Conservation (phyloP, 495 filamentous ascomycete genomes). For the Hapsidospora chrysogenum region DNA sequence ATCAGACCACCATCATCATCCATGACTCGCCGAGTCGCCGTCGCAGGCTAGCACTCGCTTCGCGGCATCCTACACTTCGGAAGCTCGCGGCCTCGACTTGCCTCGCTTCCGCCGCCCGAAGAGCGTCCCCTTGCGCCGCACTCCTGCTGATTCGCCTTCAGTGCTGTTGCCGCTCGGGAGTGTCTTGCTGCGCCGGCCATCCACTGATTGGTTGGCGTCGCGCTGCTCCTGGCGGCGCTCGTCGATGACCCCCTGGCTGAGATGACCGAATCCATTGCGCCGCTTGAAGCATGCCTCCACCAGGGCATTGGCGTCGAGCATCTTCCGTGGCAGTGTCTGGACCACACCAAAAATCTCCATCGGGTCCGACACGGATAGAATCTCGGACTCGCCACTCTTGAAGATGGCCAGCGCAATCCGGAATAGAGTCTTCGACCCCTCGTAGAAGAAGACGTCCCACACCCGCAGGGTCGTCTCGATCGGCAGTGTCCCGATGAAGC, state of each 20-base stretch:
- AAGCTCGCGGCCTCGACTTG: slow-evolving; percentile 1
- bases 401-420: slow-evolving; percentile 83
- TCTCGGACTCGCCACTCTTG: slow-evolving; percentile 73
- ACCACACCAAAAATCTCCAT: slow-evolving; percentile 97
- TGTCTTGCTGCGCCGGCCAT: slow-evolving; percentile 24
- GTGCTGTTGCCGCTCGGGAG: slow-evolving; percentile 4
- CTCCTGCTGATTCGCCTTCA: slow-evolving; percentile 9
- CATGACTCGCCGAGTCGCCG: no score
- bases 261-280: slow-evolving; percentile 68
- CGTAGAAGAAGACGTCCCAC: slow-evolving; percentile 93
- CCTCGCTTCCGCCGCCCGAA: slow-evolving; percentile 19
- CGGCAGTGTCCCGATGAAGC: slow-evolving; percentile 83
- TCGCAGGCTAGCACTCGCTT: no score
- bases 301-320: slow-evolving; percentile 66
- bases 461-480: slow-evolving; percentile 82
- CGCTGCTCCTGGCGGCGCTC: slow-evolving; percentile 41
- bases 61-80: neutral
- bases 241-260: slow-evolving; percentile 52
- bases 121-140: slow-evolving; percentile 20
- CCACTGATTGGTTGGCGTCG: slow-evolving; percentile 12
- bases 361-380: slow-evolving; percentile 63
- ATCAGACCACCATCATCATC: no score
- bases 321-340: slow-evolving; percentile 66
- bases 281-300: slow-evolving; percentile 68
- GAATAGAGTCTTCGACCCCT: slow-evolving; percentile 91